Conservation (phyloP, 2,329 filamentous ascomycete species). For the Ceratocystis smalleyi region DNA sequence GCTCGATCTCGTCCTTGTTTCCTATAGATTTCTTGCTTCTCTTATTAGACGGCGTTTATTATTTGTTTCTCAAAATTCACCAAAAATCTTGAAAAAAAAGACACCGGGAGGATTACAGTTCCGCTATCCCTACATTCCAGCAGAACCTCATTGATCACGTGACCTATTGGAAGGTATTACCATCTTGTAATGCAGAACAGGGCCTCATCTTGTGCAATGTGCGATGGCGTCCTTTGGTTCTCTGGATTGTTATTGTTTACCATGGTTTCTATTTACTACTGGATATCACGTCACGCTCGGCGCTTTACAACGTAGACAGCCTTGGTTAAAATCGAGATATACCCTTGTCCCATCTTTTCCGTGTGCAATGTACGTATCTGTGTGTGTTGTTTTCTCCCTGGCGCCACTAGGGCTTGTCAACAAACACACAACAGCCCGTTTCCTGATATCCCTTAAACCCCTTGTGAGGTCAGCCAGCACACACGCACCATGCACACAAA, state of each 20-base stretch:
- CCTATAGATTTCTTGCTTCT: not conserved
- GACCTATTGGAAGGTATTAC: not conserved
- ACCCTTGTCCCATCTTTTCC: not conserved
- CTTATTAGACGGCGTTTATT: conserved; percentile 6
- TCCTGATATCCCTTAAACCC: not conserved
- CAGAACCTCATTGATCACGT: conserved; percentile 3
- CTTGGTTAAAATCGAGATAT: not conserved
- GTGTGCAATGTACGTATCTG: not conserved
- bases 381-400: not conserved
- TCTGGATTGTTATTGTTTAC: not conserved
- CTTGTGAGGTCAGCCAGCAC: not conserved
- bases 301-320: not conserved
- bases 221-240: not conserved
- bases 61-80: not conserved
- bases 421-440: not conserved
- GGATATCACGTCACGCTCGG: not conserved
- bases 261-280: not conserved
- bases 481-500: not conserved
- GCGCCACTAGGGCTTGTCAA: not conserved
- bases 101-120: conserved; percentile 4
- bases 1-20: not conserved
- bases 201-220: not conserved
- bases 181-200: not conserved
- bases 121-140: not conserved
- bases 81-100: not conserved